Conservation (phyloP, 768 basidiomycete species). For the Phylloporus rhodoxanthus region DNA sequence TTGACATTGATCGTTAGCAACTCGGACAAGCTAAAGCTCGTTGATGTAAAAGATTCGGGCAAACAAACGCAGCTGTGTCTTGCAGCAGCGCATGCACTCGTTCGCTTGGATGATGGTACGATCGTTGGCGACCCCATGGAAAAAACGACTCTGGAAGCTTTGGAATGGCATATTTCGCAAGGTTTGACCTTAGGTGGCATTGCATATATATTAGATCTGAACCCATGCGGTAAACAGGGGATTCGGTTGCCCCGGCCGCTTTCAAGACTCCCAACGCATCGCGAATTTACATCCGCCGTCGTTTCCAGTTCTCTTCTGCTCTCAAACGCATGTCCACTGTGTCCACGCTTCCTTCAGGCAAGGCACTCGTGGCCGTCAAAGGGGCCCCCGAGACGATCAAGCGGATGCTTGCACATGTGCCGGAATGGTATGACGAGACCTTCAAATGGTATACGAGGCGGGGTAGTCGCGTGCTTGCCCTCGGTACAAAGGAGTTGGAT, state of each 20-base stretch:
- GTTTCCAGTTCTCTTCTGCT: constrained; percentile 97
- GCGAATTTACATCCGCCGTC: constrained; percentile 70
- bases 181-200: constrained; percentile 35
- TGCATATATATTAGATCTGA: not conserved
- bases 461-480: constrained; percentile 89
- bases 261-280: constrained; percentile 49
- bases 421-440: constrained; percentile 83
- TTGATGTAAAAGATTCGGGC: constrained; percentile 70
- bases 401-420: constrained; percentile 69
- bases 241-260: constrained; percentile 57
- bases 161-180: constrained; percentile 80
- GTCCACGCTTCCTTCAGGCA: constrained; percentile 57
- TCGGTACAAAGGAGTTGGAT: constrained; percentile 84
- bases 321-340: constrained; percentile 97
- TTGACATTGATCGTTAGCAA: constrained; percentile 36
- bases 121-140: constrained; percentile 99
- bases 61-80: constrained; percentile 81
- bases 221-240: constrained; percentile 35
- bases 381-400: constrained; percentile 98
- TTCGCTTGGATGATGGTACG: constrained; percentile 88
- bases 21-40: constrained; percentile 55
- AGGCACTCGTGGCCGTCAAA: constrained; percentile 72
- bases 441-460: constrained; percentile 92
- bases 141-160: constrained; percentile 86
- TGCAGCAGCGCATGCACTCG: constrained; percentile 92